phyloP scores from a whole-genome alignment of 306 rosid genomes.

The Casuarina equisetifolia region DNA sequence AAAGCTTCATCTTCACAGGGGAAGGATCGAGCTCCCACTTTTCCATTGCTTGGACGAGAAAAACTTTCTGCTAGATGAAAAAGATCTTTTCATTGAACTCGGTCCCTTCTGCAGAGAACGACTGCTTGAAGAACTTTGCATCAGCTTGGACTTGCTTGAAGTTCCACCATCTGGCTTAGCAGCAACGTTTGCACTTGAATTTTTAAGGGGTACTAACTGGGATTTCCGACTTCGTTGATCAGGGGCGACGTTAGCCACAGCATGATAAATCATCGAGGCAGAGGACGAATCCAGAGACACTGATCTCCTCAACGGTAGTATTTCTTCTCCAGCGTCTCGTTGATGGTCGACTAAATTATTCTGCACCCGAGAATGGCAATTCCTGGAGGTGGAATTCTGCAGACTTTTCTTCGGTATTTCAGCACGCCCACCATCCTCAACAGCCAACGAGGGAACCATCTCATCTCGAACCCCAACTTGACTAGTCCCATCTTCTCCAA shows the following conservation, averaged over 20 bases:
- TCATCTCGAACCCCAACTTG: slow-evolving; percentile 23
- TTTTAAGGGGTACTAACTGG: slow-evolving; percentile 1
- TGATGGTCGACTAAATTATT: slow-evolving; percentile 26
- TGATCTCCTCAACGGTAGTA: slow-evolving; percentile 42
- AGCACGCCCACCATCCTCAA: slow-evolving; percentile 11
- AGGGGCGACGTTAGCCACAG: slow-evolving; percentile 23
- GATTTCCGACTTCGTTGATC: slow-evolving; percentile 35
- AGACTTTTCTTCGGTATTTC: slow-evolving; percentile 25
- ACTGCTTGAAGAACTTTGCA: slow-evolving; percentile 43
- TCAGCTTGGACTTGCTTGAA: slow-evolving; percentile 26
- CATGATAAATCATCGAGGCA: slow-evolving; percentile 29
- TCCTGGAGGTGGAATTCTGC: slow-evolving; percentile 16
- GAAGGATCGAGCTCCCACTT: slow-evolving; percentile 54
- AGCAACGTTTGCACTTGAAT: slow-evolving; percentile 7
- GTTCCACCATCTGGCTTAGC: slow-evolving; percentile 35
- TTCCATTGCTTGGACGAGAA: slow-evolving; percentile 36
- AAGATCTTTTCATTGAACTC: slow-evolving; percentile 41
- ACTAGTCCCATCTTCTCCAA: slow-evolving; percentile 33
- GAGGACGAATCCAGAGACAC: slow-evolving; percentile 42
- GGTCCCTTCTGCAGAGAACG: slow-evolving; percentile 46
- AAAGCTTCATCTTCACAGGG: slow-evolving; percentile 26
- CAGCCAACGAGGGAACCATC: background rate
- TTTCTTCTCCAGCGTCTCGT: slow-evolving; percentile 26
- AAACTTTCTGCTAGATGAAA: slow-evolving; percentile 35
- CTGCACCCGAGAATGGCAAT: slow-evolving; percentile 22